phyloP scores from a whole-genome alignment of 2,329 filamentous ascomycete genomes.

The Polytolypa hystricis region DNA sequence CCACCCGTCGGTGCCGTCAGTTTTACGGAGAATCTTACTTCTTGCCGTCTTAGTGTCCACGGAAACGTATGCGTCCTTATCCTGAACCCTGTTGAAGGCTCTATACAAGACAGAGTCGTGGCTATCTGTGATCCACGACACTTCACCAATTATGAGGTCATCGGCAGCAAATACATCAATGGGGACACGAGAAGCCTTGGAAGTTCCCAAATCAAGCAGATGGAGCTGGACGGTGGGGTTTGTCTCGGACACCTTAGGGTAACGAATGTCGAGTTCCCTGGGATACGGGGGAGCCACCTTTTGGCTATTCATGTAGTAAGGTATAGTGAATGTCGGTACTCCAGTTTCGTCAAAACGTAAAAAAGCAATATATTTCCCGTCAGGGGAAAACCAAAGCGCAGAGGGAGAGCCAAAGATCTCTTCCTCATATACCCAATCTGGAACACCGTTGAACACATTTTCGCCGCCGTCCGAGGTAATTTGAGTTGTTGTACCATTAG shows the following conservation, averaged over 20 bases:
- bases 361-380: constrained; percentile 76
- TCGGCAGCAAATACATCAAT: constrained; percentile 49
- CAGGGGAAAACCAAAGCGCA: constrained; percentile 84
- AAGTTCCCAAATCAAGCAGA: constrained; percentile 43
- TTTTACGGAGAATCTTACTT: constrained; percentile 42
- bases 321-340: constrained; percentile 54
- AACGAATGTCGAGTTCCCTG: constrained; percentile 50
- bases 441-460: constrained; percentile 80
- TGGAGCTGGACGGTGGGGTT: constrained; percentile 55
- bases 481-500: constrained; percentile 43
- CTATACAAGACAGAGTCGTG: constrained; percentile 54
- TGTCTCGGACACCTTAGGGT: constrained; percentile 57
- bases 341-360: constrained; percentile 72
- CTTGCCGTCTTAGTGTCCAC: constrained; percentile 42
- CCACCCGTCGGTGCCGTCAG: constrained; percentile 51
- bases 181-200: constrained; percentile 36
- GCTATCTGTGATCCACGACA: constrained; percentile 53
- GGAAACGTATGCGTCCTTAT: constrained; percentile 50
- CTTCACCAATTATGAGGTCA: constrained; percentile 55
- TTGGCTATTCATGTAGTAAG: constrained; percentile 53
- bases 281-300: constrained; percentile 51
- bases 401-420: constrained; percentile 65
- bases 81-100: constrained; percentile 58
- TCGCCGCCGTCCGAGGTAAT: constrained; percentile 75
- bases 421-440: constrained; percentile 88